These are phyloP conservation scores for Hypomontagnella monticulosa DNA, from an alignment of 495 filamentous ascomycete genomes.

Conservation along the genomic window DNA sequence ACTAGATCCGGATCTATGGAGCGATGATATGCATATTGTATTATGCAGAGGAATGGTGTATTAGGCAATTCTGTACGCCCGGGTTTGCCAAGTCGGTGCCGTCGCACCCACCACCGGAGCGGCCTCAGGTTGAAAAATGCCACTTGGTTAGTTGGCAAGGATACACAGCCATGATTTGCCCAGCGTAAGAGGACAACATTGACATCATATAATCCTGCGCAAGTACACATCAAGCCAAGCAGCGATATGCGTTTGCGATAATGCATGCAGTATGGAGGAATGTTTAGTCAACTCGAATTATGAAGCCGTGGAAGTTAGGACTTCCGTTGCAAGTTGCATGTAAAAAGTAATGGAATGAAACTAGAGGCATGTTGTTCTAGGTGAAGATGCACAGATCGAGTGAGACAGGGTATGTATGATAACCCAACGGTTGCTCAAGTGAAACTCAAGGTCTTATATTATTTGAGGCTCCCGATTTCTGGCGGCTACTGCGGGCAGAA, in stretches of 20 bases:
- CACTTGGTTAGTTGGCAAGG: too few relatives aligned
- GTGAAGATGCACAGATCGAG: constrained; percentile 8
- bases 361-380: neutral
- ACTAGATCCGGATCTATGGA: too few relatives aligned
- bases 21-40: too few relatives aligned
- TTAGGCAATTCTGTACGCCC: too few relatives aligned
- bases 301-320: neutral
- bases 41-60: too few relatives aligned
- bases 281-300: neutral
- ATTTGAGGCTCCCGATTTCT: neutral
- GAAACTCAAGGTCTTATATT: neutral
- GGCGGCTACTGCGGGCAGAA: constrained; percentile 26
- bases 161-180: too few relatives aligned
- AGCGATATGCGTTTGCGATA: neutral
- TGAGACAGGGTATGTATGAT: constrained; percentile 9
- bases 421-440: neutral
- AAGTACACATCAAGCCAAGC: neutral
- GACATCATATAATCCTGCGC: too few relatives aligned
- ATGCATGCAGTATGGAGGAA: constrained; percentile 11
- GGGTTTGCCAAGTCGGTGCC: too few relatives aligned
- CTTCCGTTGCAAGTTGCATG: neutral
- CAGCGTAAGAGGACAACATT: too few relatives aligned
- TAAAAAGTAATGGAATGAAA: neutral
- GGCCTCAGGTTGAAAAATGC: too few relatives aligned
- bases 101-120: too few relatives aligned